Base-by-base conservation (phyloP, 352 stramenopile genomes). In the Pythium coloratum region DNA sequence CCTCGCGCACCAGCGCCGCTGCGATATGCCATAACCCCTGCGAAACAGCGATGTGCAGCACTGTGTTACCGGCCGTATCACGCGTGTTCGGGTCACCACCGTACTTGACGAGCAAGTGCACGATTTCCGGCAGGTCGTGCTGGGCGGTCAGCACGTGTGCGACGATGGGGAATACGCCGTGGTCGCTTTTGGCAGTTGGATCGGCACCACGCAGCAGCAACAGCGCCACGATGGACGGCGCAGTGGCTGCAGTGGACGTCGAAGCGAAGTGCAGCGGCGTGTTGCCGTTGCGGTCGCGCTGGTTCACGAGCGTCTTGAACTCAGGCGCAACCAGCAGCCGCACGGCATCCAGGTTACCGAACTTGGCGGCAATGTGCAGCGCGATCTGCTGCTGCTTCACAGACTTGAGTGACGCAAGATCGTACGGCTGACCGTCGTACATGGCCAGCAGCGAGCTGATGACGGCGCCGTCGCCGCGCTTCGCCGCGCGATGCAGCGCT, bases 301-400 rank as follows among this genome's bases (percentile, higher is more conserved):
- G 59, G 59, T 90, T 90, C 53, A 91, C 70, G 26, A 91, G 74
- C 59, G 61, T 16, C n/a, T 76, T 67, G 66, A 92, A 84, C 64
- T 91, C 82, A 8, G 84, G 77, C 0, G 72, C 68, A 0, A 84
- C 71, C 24, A 92, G 69, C 55, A 92, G 64, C 40, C 71, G 72
- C 38, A 78, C 76, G 14, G 75, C 82, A 26, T 88, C 78, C 9
- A 91, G 62, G 57, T 91, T 89, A 34, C 83, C 85, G 65, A 89
- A 91, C 70, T 91, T 93, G 55, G 83, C 83, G 12, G 87, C 87
- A 70, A 95, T 90, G 59, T 95, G 87, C 32, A 95, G 67, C 32
- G 87, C 87, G 36, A 89, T 84, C 64, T 95, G 87, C 38, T 86
- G 65, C 75, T 95, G 87, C 58, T 91, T 90, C 55, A 78, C 67